phyloP scores from a whole-genome alignment of 306 rosid genomes.

The Trifolium fragiferum region DNA sequence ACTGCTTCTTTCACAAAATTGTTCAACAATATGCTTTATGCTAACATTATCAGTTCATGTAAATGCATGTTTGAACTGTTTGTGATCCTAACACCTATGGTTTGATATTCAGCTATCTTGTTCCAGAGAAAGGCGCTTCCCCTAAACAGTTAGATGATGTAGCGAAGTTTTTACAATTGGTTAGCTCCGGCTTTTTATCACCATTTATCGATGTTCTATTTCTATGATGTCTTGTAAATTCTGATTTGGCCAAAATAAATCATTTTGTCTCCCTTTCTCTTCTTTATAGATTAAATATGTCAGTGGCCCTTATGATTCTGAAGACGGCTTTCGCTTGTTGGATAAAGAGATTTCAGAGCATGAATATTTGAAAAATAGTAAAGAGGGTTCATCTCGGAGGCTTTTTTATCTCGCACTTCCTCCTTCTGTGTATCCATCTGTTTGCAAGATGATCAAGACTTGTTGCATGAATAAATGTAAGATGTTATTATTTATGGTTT shows the following conservation, averaged over 20 bases:
- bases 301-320: constrained; percentile 85
- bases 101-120: constrained; percentile 76
- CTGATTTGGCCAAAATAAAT: constrained; percentile 23
- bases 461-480: constrained; percentile 86
- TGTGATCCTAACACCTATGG: constrained; percentile 25
- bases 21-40: not conserved
- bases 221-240: constrained; percentile 5
- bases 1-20: constrained; percentile 22
- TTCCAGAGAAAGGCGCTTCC: constrained; percentile 58
- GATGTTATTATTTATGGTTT: constrained; percentile 47
- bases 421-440: constrained; percentile 96
- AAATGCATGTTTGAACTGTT: constrained; percentile 19
- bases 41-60: not conserved
- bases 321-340: constrained; percentile 75
- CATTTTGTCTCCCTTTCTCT: constrained; percentile 14
- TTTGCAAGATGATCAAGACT: constrained; percentile 85
- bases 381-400: constrained; percentile 78
- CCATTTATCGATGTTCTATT: constrained; percentile 17
- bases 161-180: constrained; percentile 79
- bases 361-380: constrained; percentile 60
- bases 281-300: constrained; percentile 79
- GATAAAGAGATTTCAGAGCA: constrained; percentile 82
- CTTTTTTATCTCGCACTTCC: constrained; percentile 98
- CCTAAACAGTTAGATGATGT: constrained; percentile 55
- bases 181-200: constrained; percentile 46